These are phyloP conservation scores for Camellia oleifera DNA, from an alignment of 179 eudicot species.

Conservation along the genomic window DNA sequence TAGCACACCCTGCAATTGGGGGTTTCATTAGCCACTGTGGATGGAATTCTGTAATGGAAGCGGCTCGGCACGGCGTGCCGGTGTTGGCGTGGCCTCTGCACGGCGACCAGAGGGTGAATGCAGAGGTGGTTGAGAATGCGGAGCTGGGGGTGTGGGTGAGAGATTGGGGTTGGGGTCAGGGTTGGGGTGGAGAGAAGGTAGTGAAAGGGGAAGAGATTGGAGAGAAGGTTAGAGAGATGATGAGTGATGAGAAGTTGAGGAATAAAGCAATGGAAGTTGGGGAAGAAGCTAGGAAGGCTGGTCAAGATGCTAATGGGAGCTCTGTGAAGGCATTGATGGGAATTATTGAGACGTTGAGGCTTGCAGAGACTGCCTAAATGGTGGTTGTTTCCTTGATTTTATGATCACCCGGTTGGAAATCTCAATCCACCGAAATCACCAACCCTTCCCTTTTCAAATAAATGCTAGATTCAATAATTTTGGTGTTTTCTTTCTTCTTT, in stretches of 20 bases:
- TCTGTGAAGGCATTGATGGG: conserved; percentile 21
- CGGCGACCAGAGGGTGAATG: conserved; percentile 56
- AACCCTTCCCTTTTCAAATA: too few species aligned
- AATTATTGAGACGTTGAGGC: conserved; percentile 7
- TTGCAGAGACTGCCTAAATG: not conserved
- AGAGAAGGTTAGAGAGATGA: too few species aligned
- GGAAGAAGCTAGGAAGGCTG: conserved; percentile 43
- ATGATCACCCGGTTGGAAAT: too few species aligned
- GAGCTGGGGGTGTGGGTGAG: conserved; percentile 18
- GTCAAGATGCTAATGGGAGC: conserved; percentile 33
- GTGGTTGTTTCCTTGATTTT: too few species aligned
- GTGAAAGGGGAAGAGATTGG: conserved; percentile 31
- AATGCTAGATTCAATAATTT: too few species aligned
- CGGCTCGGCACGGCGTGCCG: conserved; percentile 43
- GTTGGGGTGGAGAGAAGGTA: conserved; percentile 36
- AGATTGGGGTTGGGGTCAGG: conserved; percentile 53
- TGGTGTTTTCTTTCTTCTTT: too few species aligned
- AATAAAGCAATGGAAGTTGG: conserved; percentile 30
- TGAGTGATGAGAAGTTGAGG: conserved; percentile 24
- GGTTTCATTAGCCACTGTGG: conserved; percentile 70
- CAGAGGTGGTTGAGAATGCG: conserved; percentile 41
- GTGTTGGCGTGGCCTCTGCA: conserved; percentile 56
- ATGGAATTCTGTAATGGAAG: conserved; percentile 69
- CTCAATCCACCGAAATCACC: too few species aligned
- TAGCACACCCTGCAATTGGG: conserved; percentile 45